Evolutionary conservation across 2,329 filamentous ascomycete species (phyloP), one percentile per base, ranked within the genome.

Genomic region (Lasiodiplodia gonubiensis): DNA sequence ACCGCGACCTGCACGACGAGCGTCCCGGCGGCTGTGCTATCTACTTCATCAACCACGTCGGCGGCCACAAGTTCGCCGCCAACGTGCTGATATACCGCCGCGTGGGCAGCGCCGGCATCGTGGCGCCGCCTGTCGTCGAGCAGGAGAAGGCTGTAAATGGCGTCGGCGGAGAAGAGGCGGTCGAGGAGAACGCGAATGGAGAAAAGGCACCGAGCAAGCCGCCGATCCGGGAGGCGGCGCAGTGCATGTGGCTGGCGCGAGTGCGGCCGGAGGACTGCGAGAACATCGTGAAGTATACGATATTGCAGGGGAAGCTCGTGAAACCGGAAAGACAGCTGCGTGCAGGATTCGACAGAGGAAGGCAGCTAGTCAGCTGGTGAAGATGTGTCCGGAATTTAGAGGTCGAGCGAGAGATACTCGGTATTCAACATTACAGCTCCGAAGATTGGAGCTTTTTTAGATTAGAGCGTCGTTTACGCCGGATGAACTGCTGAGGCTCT

Each of bases 11-110:
- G 55, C 89, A 96, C 75, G 95, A 99, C 77, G 89, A 93, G 78
- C 83, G 95, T 68, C 93, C 94, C 0, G 94, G 94, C 12, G 95
- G 95, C 14, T 94, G 97, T 6, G 94, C 93, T 0, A 92, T 99
- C 71, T 97, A 97, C 81, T 98, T 97, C 77, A 96, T 98, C 75
- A 94, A 89, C 72, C 95, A 99, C 76, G 93, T 97, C 2, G 95
- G 95, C 33, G 95, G 95, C 0, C 95, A 99, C 83, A 97, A 97
- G 82, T 98, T 97, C 81, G 89, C 90, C 55, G 95, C 95, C 33
- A 99, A 99, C 74, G 88, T 98, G 72, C 92, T 99, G 83, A 85
- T 99, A 1, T 98, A 99, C 78, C 87, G 95, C 11, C 85, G 86
- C 21, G 83, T 84, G 8, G 79, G 76, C 18, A 67, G 70, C 39